Conservation (phyloP, 371 early-diverging fungal species). For the Enterocytospora artemiae region DNA sequence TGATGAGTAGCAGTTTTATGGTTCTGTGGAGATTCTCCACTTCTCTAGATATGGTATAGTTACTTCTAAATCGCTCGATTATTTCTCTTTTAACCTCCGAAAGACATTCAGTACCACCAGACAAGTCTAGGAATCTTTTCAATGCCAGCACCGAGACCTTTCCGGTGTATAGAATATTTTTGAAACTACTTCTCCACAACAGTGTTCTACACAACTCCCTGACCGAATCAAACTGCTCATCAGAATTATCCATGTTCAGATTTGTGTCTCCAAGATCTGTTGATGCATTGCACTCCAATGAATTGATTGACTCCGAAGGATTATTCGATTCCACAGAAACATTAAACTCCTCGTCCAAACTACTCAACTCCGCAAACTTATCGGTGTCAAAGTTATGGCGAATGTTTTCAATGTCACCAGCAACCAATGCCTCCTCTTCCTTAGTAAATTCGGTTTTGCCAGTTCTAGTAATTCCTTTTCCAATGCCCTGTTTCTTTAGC, state of each 20-base stretch:
- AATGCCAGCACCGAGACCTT: conserved; percentile 20
- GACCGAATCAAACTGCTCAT: not conserved
- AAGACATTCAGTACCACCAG: conserved; percentile 33
- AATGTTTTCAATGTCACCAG: conserved; percentile 47
- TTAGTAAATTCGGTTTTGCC: conserved; percentile 47
- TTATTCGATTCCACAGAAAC: conserved; percentile 2
- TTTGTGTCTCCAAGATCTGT: not conserved
- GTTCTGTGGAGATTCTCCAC: conserved; percentile 79
- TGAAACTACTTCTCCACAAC: conserved; percentile 30
- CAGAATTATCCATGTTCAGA: not conserved
- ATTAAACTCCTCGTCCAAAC: not conserved
- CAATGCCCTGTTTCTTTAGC: conserved; percentile 37
- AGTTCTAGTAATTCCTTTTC: conserved; percentile 36
- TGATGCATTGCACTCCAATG: no score
- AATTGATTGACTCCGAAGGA: not conserved
- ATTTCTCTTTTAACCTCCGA: conserved; percentile 50
- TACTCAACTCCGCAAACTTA: not conserved
- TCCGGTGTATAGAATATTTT: conserved; percentile 30
- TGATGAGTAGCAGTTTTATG: conserved; percentile 83
- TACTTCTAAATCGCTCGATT: conserved; percentile 70
- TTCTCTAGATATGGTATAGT: conserved; percentile 67
- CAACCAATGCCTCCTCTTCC: conserved; percentile 41
- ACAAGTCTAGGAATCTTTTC: conserved; percentile 28
- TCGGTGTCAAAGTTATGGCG: conserved; percentile 44
- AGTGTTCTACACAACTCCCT: conserved; percentile 23